Conservation (phyloP, 176 grass and related monocot species). For the Carex cristatella region DNA sequence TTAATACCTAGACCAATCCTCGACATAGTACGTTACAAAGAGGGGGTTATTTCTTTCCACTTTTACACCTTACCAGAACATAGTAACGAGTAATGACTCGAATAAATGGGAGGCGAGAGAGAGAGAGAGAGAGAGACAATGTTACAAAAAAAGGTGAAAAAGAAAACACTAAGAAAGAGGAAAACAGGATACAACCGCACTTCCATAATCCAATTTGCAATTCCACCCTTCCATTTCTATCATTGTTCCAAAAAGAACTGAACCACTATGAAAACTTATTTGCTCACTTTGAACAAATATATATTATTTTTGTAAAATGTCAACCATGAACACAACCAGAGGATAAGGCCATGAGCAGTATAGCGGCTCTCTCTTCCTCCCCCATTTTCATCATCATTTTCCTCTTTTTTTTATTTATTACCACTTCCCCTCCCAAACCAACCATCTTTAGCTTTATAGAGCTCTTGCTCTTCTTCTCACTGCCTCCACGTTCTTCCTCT, state of each 20-base stretch:
- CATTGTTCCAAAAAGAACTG: not conserved
- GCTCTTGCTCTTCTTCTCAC: not conserved
- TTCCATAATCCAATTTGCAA: slow-evolving; percentile 10
- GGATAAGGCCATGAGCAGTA: slow-evolving; percentile 85
- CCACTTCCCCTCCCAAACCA: slow-evolving; percentile 9
- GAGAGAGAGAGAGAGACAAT: not conserved
- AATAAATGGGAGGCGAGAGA: not conserved
- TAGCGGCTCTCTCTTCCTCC: slow-evolving; percentile 60
- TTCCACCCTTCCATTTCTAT: slow-evolving; percentile 8
- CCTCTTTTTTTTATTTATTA: slow-evolving; percentile 47
- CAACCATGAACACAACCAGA: slow-evolving; percentile 58
- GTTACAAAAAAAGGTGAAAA: not conserved
- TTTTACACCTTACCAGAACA: slow-evolving; percentile 14
- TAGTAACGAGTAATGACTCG: slow-evolving; percentile 5
- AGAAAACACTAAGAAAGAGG: not conserved
- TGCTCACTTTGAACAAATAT: too few relatives aligned
- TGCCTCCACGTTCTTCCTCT: not conserved
- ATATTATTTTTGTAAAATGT: too few relatives aligned
- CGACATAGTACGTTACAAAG: slow-evolving; percentile 21
- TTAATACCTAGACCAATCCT: not conserved
- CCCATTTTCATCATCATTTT: slow-evolving; percentile 61
- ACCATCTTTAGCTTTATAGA: slow-evolving; percentile 30
- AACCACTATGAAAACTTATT: too few relatives aligned
- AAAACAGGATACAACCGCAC: not conserved
- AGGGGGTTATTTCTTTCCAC: slow-evolving; percentile 22